phyloP scores from a whole-genome alignment of 192 early-diverging fungal genomes.

The Thoreauomyces humboldtii region DNA sequence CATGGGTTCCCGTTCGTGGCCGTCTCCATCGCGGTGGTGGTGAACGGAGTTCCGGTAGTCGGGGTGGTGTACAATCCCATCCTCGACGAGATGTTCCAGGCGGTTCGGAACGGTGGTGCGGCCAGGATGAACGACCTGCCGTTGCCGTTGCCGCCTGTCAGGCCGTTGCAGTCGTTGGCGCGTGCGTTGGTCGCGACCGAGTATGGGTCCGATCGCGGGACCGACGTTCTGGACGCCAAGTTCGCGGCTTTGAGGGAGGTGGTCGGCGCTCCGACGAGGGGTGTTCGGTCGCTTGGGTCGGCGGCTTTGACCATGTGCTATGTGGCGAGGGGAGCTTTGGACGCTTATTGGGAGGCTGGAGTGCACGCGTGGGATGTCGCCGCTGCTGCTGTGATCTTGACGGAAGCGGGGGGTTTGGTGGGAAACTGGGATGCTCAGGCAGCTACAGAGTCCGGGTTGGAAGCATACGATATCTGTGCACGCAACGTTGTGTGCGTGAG shows the following conservation, averaged over 20 bases:
- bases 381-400: constrained; percentile 79
- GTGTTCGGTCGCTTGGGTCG: constrained; percentile 73
- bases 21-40: constrained; percentile 80
- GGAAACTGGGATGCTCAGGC: constrained; percentile 41
- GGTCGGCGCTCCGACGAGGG: constrained; percentile 62
- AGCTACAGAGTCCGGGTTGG: not conserved
- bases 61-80: constrained; percentile 93
- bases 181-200: constrained; percentile 79
- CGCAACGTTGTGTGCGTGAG: constrained; percentile 46
- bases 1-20: constrained; percentile 77
- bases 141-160: constrained; percentile 59
- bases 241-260: constrained; percentile 66
- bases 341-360: constrained; percentile 92
- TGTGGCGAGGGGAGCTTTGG: constrained; percentile 77
- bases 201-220: constrained; percentile 71
- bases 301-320: constrained; percentile 76
- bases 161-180: constrained; percentile 61
- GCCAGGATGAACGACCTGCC: constrained; percentile 54
- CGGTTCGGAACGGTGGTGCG: constrained; percentile 62
- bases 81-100: constrained; percentile 71
- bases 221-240: constrained; percentile 61
- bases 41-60: constrained; percentile 71
- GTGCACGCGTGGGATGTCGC: constrained; percentile 80
- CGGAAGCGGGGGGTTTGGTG: constrained; percentile 81
- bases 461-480: constrained; percentile 32